Evolutionary conservation across 306 rosid genomes (phyloP), one percentile per base, ranked within the genome.

Genomic region (Castanea mollissima): DNA sequence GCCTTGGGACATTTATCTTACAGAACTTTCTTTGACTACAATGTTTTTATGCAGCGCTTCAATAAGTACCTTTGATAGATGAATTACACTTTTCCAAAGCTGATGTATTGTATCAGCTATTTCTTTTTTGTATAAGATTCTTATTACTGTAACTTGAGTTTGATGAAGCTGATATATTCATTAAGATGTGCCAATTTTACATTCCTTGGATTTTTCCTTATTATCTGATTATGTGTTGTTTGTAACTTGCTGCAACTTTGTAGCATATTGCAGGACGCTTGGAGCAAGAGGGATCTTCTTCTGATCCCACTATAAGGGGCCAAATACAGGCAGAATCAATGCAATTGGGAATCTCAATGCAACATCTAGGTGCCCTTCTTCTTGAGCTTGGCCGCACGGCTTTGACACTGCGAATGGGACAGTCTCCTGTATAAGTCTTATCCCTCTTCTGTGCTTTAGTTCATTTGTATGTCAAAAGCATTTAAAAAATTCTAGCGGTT

Each of bases 351-450:
- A 79, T 96, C 88, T 87, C 89, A 52, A 87, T 90, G 92, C 98
- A 93, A 82, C 98, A 96, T 80, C 85, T 96, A 80, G 99, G 99
- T 10, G 86, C 98, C 21, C 90, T 93, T 86, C 84, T 96, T 73
- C 93, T 96, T 77, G 99, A 96, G 93, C 96, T 96, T 83, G 98
- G 98, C 77, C 99, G 99, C 20, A 85, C 98, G n/a, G 88, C 93
- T 77, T 80, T 91, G 92, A 96, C 99, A 19, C 84, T 96, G 75
- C 98, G 92, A 0, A 83, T 96, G 96, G 99, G 97, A 55, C 96
- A 75, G 74, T 83, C 98, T 82, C 81, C 93, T 80, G 99, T 96
- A 93, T 79, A 97, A 62, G 74, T 80, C 75, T 81, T 57, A 41
- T 81, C 73, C 70, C 79, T 75, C 78, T 73, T 46, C 5, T 25